Percentiles rank a stretch among this genome's conserved stretches.
Evolutionary conservation across 2,329 filamentous ascomycete genomes (phyloP).

Genomic region (Berkeleyomyces rouxiae): DNA sequence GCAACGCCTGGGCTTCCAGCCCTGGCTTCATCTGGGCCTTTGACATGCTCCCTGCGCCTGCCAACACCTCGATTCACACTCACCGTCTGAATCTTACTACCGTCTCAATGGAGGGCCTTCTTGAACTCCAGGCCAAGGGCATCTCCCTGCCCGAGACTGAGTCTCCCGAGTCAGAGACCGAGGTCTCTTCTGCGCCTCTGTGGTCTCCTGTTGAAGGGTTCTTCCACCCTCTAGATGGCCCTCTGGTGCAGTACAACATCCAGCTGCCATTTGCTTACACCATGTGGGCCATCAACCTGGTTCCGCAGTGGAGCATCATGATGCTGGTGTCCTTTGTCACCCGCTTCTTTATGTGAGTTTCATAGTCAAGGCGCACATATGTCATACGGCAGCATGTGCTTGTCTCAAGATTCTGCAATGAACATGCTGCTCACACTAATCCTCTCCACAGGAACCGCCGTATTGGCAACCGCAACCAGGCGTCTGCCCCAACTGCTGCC

Average conservation of each 20-base stretch:
- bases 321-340: constrained; percentile 55
- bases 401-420: no score
- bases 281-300: constrained; percentile 47
- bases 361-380: no score
- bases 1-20: constrained; percentile 54
- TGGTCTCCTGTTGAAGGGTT: constrained; percentile 39
- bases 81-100: constrained; percentile 54
- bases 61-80: constrained; percentile 45
- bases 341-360: constrained; percentile 59
- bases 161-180: not conserved
- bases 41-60: constrained; percentile 46
- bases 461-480: not conserved
- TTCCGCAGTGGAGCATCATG: constrained; percentile 68
- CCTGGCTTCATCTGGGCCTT: constrained; percentile 52
- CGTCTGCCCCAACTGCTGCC: constrained; percentile 14
- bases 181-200: constrained; percentile 12
- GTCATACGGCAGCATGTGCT: no score
- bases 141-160: constrained; percentile 19
- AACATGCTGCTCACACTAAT: no score
- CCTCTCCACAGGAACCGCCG: constrained; percentile 7
- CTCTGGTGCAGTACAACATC: constrained; percentile 43
- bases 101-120: constrained; percentile 45
- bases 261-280: constrained; percentile 49
- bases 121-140: constrained; percentile 40
- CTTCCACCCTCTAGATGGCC: constrained; percentile 63